Evolutionary conservation across 306 rosid species (phyloP).

Genomic region (Trifolium fragiferum): DNA sequence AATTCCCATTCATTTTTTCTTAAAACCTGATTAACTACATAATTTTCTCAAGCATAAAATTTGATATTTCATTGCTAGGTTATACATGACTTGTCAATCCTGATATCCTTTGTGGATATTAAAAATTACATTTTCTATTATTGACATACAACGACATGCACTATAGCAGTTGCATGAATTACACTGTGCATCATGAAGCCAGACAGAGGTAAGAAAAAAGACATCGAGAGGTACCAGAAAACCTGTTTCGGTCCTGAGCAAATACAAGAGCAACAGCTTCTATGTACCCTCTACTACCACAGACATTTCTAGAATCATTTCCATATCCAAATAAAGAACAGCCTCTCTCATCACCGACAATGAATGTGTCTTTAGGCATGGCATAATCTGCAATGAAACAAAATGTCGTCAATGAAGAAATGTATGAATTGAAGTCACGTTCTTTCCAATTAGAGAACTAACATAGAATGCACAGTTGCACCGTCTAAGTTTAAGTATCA

Average conservation of each 20-base stretch:
- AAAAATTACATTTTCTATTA: not conserved
- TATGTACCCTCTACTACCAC: slow-evolving; percentile 38
- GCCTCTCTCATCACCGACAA: slow-evolving; percentile 79
- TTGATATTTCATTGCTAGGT: not conserved
- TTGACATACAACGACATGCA: slow-evolving; percentile 18
- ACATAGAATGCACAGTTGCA: slow-evolving; percentile 9
- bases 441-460: slow-evolving; percentile 25
- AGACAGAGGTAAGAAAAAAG: slow-evolving; percentile 36
- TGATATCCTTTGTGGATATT: slow-evolving; percentile 11
- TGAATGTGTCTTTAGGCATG: slow-evolving; percentile 72
- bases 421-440: not conserved
- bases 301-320: slow-evolving; percentile 47
- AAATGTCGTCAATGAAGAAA: slow-evolving; percentile 3
- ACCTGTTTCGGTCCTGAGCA: slow-evolving; percentile 62
- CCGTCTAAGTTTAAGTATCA: slow-evolving; percentile 9
- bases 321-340: slow-evolving; percentile 52
- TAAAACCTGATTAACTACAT: slow-evolving; percentile 26
- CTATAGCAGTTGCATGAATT: slow-evolving; percentile 20
- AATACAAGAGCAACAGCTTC: slow-evolving; percentile 81
- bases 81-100: not conserved
- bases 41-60: slow-evolving; percentile 9
- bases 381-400: slow-evolving; percentile 63
- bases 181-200: slow-evolving; percentile 5
- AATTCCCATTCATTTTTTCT: slow-evolving; percentile 18
- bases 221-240: slow-evolving; percentile 54